Conservation (phyloP, 2,329 filamentous ascomycete species). For the Trichophyton rubrum region DNA sequence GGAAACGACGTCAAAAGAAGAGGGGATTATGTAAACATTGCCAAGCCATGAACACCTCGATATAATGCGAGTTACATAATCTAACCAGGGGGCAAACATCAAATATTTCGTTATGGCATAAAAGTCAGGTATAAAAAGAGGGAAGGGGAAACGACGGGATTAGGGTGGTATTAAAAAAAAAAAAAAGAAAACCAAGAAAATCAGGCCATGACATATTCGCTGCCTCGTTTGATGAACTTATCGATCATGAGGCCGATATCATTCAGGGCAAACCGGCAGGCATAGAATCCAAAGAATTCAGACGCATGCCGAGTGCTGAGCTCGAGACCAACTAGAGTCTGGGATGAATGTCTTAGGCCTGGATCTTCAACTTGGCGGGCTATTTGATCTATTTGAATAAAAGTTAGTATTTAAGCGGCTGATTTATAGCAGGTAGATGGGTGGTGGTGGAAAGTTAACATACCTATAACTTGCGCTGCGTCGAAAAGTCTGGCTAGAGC, state of each 20-base stretch:
- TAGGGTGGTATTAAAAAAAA: not conserved
- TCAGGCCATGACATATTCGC: constrained; percentile 71
- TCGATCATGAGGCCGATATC: constrained; percentile 79
- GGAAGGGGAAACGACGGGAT: not conserved
- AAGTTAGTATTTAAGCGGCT: not conserved
- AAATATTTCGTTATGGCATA: not conserved
- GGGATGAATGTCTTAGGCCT: constrained; percentile 77
- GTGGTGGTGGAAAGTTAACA: constrained; percentile 23
- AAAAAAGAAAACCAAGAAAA: too few species aligned
- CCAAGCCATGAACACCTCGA: constrained; percentile 3
- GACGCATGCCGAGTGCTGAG: constrained; percentile 84
- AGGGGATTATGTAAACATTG: constrained; percentile 3
- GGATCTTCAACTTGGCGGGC: constrained; percentile 92
- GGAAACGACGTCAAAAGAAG: not conserved
- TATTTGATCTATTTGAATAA: constrained; percentile 60
- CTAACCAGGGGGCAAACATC: not conserved
- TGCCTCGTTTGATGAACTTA: constrained; percentile 93
- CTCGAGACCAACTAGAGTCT: constrained; percentile 90
- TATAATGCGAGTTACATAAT: constrained; percentile 4
- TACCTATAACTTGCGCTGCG: constrained; percentile 83
- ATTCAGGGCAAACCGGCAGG: constrained; percentile 84
- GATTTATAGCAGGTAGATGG: too few species aligned
- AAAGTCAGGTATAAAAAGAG: not conserved
- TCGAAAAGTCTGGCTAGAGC: constrained; percentile 84
- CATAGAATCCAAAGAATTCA: constrained; percentile 95